These are phyloP conservation scores for Petrea volubilis DNA, from an alignment of 257 asterid species.

Conservation along the genomic window DNA sequence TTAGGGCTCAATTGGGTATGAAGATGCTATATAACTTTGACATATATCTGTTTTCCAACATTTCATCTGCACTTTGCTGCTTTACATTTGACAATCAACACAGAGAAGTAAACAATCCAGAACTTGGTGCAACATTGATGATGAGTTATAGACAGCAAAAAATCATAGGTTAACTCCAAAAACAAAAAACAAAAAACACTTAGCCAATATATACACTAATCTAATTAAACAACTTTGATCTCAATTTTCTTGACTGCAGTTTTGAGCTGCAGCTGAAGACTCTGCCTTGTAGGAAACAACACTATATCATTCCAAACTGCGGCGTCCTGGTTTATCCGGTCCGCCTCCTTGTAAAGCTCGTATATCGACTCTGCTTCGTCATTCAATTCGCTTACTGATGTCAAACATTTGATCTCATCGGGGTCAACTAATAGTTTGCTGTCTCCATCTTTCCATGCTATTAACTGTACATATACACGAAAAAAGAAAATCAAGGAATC, in stretches of 20 bases:
- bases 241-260: slow-evolving; percentile 55
- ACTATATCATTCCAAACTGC: slow-evolving; percentile 75
- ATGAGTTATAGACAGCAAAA: too few species aligned
- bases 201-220: neutral
- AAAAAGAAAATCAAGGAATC: too few species aligned
- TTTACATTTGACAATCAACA: too few species aligned
- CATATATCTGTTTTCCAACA: too few species aligned
- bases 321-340: slow-evolving; percentile 33
- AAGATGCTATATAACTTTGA: too few species aligned
- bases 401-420: slow-evolving; percentile 62
- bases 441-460: slow-evolving; percentile 91
- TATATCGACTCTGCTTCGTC: slow-evolving; percentile 78
- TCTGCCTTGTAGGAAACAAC: slow-evolving; percentile 46
- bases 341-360: slow-evolving; percentile 52
- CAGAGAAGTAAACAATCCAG: too few species aligned
- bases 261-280: slow-evolving; percentile 57
- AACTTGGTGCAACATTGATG: too few species aligned
- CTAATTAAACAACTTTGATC: slow-evolving; percentile 11
- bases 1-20: too few species aligned
- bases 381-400: slow-evolving; percentile 56
- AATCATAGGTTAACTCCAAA: too few species aligned
- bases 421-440: slow-evolving; percentile 67
- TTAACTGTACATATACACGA: slow-evolving; percentile 47
- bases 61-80: too few species aligned
- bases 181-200: neutral